Evolutionary conservation across 164 flowering plant species (phyloP).

Genomic region (Piper betle): DNA sequence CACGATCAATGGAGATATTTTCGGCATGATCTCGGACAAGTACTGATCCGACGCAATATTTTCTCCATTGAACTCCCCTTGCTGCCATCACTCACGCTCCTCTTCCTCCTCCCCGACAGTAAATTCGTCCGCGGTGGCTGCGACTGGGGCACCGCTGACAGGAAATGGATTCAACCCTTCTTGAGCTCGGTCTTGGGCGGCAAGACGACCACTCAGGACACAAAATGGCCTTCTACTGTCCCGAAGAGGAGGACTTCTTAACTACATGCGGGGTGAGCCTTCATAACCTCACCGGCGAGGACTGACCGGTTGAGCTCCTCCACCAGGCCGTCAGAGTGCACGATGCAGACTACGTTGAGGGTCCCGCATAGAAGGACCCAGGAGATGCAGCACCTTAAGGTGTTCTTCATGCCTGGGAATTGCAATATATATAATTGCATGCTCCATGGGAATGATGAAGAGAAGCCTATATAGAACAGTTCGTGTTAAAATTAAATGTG

Average conservation of each 20-base stretch:
- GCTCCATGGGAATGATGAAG: too few relatives aligned
- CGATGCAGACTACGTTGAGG: slow-evolving; percentile 67
- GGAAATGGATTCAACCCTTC: slow-evolving; percentile 84
- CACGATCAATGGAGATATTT: slow-evolving; percentile 44
- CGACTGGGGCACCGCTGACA: slow-evolving; percentile 1
- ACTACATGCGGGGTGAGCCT: slow-evolving; percentile 67
- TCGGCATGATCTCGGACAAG: slow-evolving; percentile 70
- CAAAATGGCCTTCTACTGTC: slow-evolving; percentile 4
- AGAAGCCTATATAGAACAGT: too few relatives aligned
- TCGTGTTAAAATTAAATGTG: too few relatives aligned
- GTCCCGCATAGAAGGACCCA: slow-evolving; percentile 91
- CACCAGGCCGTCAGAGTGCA: slow-evolving; percentile 64
- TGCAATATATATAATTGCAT: too few relatives aligned
- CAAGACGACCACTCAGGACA: slow-evolving; percentile 41
- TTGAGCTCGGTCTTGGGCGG: slow-evolving; percentile 75
- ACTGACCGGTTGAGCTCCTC: slow-evolving; percentile 61
- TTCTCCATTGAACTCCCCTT: slow-evolving; percentile 1
- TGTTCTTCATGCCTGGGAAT: slow-evolving; percentile 45
- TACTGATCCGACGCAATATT: slow-evolving; percentile 49
- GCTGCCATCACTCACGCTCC: not conserved
- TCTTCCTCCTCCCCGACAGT: slow-evolving; percentile 15
- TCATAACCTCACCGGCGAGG: slow-evolving; percentile 61
- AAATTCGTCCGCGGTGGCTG: too few relatives aligned
- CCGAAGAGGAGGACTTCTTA: slow-evolving; percentile 42
- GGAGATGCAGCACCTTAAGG: slow-evolving; percentile 70